Percentiles rank a stretch among this genome's conserved stretches.
Conservation (phyloP, 352 stramenopile genomes). For the Pythium pyrilobum region DNA sequence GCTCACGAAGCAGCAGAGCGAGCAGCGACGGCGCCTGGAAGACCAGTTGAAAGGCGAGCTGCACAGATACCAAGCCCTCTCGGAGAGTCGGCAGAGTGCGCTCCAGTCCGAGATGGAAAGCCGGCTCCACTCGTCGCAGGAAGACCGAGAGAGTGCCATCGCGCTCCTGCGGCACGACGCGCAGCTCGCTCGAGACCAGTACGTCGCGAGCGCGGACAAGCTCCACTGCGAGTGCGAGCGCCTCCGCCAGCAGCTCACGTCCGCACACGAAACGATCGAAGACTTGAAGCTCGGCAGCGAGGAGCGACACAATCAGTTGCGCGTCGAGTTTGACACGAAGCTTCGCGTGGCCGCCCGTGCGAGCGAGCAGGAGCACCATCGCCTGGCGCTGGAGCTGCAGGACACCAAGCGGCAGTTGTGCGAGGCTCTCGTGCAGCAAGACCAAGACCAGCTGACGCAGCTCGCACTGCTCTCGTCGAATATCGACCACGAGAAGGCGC, state of each 20-base stretch:
- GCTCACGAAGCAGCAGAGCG: slow-evolving; percentile 38
- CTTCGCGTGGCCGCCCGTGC: slow-evolving; percentile 1
- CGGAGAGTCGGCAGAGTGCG: slow-evolving; percentile 19
- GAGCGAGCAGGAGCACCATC: slow-evolving; percentile 5
- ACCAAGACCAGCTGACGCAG: slow-evolving; percentile 65
- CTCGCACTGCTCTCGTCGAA: slow-evolving; percentile 38
- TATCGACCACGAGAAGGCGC: slow-evolving; percentile 43
- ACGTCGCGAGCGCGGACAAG: slow-evolving; percentile 40
- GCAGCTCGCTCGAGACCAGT: slow-evolving; percentile 47
- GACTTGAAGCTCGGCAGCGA: slow-evolving; percentile 33
- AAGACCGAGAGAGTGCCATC: slow-evolving; percentile 29
- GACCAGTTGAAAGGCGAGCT: slow-evolving; percentile 28
- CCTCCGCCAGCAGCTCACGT: slow-evolving; percentile 25
- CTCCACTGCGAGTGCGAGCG: slow-evolving; percentile 38
- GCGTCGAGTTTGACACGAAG: slow-evolving; percentile 13
- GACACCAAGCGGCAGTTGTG: slow-evolving; percentile 31
- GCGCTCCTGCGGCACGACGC: slow-evolving; percentile 31
- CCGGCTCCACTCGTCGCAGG: slow-evolving; percentile 17
- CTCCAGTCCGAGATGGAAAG: slow-evolving; percentile 28
- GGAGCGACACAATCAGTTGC: slow-evolving; percentile 28
- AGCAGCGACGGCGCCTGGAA: slow-evolving; percentile 43
- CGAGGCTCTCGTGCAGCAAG: slow-evolving; percentile 49
- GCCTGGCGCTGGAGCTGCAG: slow-evolving; percentile 31
- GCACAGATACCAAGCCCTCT: slow-evolving; percentile 12
- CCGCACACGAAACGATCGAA: slow-evolving; percentile 24